Evolutionary conservation across 495 filamentous ascomycete species (phyloP).

Genomic region (Evernia prunastri): DNA sequence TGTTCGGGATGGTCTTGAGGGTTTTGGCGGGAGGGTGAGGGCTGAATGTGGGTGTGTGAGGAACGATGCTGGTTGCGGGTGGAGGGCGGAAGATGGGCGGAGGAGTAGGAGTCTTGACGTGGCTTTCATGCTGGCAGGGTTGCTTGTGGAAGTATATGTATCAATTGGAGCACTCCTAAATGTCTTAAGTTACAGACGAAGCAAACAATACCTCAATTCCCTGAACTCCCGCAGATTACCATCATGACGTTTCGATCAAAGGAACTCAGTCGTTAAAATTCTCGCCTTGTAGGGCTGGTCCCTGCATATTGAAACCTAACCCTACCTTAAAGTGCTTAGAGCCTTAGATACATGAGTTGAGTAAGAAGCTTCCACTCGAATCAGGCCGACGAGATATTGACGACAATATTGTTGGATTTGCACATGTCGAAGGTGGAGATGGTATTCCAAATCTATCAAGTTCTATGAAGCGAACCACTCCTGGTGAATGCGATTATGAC

Average conservation of each 20-base stretch:
- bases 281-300: too few species aligned
- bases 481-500: too few species aligned
- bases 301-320: too few species aligned
- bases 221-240: neutral
- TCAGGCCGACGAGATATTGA: too few species aligned
- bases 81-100: slow-evolving; percentile 13
- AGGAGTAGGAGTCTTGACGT: slow-evolving; percentile 13
- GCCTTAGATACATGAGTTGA: too few species aligned
- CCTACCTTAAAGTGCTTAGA: too few species aligned
- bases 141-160: neutral
- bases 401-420: too few species aligned
- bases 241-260: neutral
- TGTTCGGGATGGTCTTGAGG: neutral
- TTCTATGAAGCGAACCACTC: too few species aligned
- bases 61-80: neutral
- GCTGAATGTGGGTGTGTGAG: neutral
- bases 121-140: slow-evolving; percentile 5
- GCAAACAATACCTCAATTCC: neutral
- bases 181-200: neutral
- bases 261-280: neutral
- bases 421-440: too few species aligned
- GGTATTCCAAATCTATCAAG: too few species aligned
- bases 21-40: neutral
- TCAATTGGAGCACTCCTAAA: neutral
- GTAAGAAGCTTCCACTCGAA: too few species aligned